Evolutionary conservation across 305 asterid species (phyloP).

Genomic region (Rubia balearica): DNA sequence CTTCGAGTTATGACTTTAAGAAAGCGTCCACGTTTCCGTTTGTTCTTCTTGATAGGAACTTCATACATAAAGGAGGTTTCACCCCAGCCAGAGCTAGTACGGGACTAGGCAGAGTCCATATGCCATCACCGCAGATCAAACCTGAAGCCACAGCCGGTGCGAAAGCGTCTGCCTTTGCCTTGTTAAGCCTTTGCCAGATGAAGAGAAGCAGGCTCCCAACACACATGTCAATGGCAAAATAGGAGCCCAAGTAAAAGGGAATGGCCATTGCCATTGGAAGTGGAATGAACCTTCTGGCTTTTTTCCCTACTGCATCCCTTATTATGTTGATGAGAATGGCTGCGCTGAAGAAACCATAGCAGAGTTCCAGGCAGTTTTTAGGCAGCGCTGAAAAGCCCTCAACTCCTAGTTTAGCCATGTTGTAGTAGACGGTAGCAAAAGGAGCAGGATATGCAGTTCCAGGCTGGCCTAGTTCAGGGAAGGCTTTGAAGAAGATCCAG

Average conservation of each 20-base stretch:
- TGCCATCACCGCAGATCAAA: slow-evolving; percentile 51
- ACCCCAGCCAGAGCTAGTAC: too few species aligned
- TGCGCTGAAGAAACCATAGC: slow-evolving; percentile 38
- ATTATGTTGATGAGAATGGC: slow-evolving; percentile 35
- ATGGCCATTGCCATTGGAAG: slow-evolving; percentile 63
- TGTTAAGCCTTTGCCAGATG: slow-evolving; percentile 43
- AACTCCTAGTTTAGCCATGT: slow-evolving; percentile 48
- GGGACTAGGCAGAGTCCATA: slow-evolving; percentile 48
- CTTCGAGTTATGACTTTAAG: slow-evolving; percentile 4
- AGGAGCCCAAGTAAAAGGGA: slow-evolving; percentile 47
- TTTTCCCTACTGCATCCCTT: slow-evolving; percentile 28
- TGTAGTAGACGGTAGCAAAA: slow-evolving; percentile 35
- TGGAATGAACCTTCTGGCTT: slow-evolving; percentile 34
- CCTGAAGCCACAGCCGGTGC: slow-evolving; percentile 62
- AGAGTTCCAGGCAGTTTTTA: slow-evolving; percentile 36
- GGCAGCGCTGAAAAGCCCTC: slow-evolving; percentile 56
- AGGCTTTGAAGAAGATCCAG: slow-evolving; percentile 49
- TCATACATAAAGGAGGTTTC: slow-evolving; percentile 52
- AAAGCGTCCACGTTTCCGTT: slow-evolving; percentile 25
- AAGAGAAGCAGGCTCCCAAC: slow-evolving; percentile 43
- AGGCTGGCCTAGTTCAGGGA: slow-evolving; percentile 34
- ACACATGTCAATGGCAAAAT: slow-evolving; percentile 61
- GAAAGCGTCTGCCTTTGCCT: slow-evolving; percentile 35
- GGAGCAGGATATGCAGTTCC: slow-evolving; percentile 42
- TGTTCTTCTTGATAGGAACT: slow-evolving; percentile 36